Evolutionary conservation across 2,329 filamentous ascomycete genomes (phyloP).

Genomic region (Trichoderma atroviride): DNA sequence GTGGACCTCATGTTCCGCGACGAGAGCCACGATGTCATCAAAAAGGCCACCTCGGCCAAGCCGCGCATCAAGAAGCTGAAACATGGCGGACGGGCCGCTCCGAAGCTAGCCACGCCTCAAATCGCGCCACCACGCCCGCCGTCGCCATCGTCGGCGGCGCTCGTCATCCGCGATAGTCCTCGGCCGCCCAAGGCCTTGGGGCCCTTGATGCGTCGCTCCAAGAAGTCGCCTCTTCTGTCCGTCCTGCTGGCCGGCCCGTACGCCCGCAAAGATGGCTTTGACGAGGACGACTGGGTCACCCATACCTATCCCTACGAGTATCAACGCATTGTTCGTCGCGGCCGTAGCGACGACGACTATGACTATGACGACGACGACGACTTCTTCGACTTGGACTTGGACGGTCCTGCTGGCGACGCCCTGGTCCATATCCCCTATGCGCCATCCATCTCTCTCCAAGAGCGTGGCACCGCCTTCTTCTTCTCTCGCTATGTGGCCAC

Average conservation of each 20-base stretch:
- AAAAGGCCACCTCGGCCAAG: constrained; percentile 48
- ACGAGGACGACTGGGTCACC: constrained; percentile 9
- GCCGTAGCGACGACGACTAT: neutral
- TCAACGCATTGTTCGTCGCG: constrained; percentile 3
- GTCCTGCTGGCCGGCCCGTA: constrained; percentile 5
- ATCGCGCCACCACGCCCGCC: constrained; percentile 11
- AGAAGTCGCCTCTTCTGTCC: constrained; percentile 2
- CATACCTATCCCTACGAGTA: constrained; percentile 10
- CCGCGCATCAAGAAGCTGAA: constrained; percentile 33
- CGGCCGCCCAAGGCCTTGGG: neutral
- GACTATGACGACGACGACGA: neutral
- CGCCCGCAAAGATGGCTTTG: neutral
- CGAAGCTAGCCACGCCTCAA: constrained; percentile 20
- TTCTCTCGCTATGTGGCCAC: constrained; percentile 55
- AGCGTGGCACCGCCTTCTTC: constrained; percentile 52
- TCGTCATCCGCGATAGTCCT: constrained; percentile 13
- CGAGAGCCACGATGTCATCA: constrained; percentile 58
- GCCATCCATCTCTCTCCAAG: constrained; percentile 41
- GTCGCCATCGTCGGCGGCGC: neutral
- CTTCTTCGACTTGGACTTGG: neutral
- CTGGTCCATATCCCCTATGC: constrained; percentile 27
- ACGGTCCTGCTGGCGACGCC: constrained; percentile 7
- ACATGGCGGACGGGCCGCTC: constrained; percentile 23
- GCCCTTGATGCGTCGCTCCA: neutral
- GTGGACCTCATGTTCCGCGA: constrained; percentile 62